These are phyloP conservation scores for Wickerhamomyces strasburgensis DNA, from an alignment of 805 yeast genomes.

Conservation along the genomic window DNA sequence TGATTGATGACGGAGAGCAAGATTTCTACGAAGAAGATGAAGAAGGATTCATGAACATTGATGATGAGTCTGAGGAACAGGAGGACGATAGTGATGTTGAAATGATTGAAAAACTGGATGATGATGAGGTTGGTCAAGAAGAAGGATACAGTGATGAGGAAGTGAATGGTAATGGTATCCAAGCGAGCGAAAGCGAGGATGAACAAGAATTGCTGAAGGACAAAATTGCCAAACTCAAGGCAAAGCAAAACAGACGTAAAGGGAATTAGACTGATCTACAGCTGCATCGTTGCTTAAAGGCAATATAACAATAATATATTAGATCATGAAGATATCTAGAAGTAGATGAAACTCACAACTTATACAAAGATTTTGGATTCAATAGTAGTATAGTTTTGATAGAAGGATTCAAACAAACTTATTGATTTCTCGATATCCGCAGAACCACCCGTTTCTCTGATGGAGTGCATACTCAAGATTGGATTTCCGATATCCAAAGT, in stretches of 20 bases:
- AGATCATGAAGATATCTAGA: no score
- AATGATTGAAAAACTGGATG: constrained; percentile 13
- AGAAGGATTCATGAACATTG: constrained; percentile 29
- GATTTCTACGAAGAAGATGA: constrained; percentile 27
- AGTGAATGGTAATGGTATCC: constrained; percentile 20
- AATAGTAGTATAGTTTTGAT: constrained; percentile 37
- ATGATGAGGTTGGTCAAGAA: constrained; percentile 28
- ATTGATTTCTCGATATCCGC: constrained; percentile 63
- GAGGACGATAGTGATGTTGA: constrained; percentile 24
- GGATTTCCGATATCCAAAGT: constrained; percentile 91
- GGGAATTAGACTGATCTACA: no score
- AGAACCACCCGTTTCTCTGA: constrained; percentile 86
- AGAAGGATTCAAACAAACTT: constrained; percentile 58
- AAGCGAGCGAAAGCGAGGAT: constrained; percentile 18
- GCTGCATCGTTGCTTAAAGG: no score
- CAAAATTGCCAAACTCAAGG: constrained; percentile 21
- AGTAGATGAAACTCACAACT: no score
- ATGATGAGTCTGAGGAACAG: constrained; percentile 26
- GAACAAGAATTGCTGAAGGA: constrained; percentile 21
- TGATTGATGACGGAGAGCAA: constrained; percentile 44
- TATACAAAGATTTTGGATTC: constrained; percentile 39
- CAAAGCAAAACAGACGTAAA: constrained; percentile 21
- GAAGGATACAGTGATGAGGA: constrained; percentile 32
- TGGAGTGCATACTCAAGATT: constrained; percentile 88
- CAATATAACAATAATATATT: no score